Base-by-base conservation (phyloP, 2,329 filamentous ascomycete genomes). In the Blastomyces silverae region DNA sequence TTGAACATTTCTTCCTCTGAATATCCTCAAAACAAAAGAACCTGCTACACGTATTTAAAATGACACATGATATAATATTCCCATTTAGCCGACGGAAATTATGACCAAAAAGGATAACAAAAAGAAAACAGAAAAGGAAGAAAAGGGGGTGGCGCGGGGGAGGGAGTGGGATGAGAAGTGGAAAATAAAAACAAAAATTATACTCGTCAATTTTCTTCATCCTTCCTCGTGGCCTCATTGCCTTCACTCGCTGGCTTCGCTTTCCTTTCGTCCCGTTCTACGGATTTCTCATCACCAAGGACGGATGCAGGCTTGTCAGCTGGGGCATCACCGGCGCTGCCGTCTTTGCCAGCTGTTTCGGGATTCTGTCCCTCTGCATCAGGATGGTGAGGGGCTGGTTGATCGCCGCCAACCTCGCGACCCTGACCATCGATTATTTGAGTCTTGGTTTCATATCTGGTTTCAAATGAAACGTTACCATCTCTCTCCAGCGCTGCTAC, bases 381-480 rank as follows among this genome's bases (percentile, higher is more conserved):
- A 1, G 83, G 83, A 71, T 85, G 84, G 66, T 80, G 80, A 57
- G 81, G 83, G 62, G 80, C 83, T 28, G 77, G 70, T 46, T 74
- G 75, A 64, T 79, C 72, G 31, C 76, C 69, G 59, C 74, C 71
- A n/a, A 96, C 78, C 73, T 95, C 90, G 69, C 92, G 91, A 66
- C 92, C 94, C 55, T 86, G 76, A 62, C 85, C 85, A 76, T 96
- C 91, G 52, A 96, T 82, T 64, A 97, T 78, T 65, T 91, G 88
- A 10, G 92, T 97, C 69, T 90, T 85, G n/a, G 93, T 97, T 82
- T 97, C 93, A 75, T 97, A 97, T 70, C 89, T 89, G 15, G 94
- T 97, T 80, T 95, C 88, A 80, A 99, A 97, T 72, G 91, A 91
- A 66, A 97, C 92, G 78, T 96, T 95, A 72, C 93, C 94, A 76